Evolutionary conservation across 495 filamentous ascomycete genomes (phyloP), one percentile per base, ranked within the genome.

Genomic region (Neurospora sp.): DNA sequence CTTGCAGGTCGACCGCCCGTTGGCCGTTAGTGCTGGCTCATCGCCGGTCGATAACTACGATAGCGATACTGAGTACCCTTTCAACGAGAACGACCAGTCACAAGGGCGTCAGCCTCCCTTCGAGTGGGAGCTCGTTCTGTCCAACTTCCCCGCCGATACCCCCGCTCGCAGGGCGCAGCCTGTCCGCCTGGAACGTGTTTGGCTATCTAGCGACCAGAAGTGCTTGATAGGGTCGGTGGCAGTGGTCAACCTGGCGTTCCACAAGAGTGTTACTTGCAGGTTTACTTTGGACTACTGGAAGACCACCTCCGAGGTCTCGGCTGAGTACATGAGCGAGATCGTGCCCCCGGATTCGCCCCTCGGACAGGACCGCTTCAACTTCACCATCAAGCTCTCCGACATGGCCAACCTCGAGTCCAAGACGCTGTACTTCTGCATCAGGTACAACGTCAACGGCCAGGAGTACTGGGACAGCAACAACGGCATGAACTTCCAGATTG

Each of bases 241-340:
- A 22, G 94, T 95, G 70, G 90, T 92, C 75, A 99, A 99, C 80
- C 81, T 98, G 22, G 88, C 94, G 1, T 99, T 96, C 83, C 90
- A 97, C 59, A 99, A 99, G 80, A 79, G 83, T 10, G 94, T 99
- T 45, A 88, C 91, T 27, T 94, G 93, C 80, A 89, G 96, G 38
- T 99, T 99, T 79, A 98, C 96, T 1, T 88, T 98, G 71, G 96
- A 99, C 81, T 94, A 94, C 79, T 99, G 96, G 96, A 96, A 95
- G 83, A 99, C 96, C 0, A 94, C 94, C 3, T 99, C 96, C 2
- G 96, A 99, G 79, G 91, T 99, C 4, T 86, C 87, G 47, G 96
- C 94, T 9, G 94, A 97, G 77, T 99, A 88, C 82, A 91, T 90
- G 80, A 87, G 91, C 71, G 92, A 96, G 82, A 86, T 94, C 40